Conservation (phyloP, 441 rosid genomes). For the Mallotus repandus region DNA sequence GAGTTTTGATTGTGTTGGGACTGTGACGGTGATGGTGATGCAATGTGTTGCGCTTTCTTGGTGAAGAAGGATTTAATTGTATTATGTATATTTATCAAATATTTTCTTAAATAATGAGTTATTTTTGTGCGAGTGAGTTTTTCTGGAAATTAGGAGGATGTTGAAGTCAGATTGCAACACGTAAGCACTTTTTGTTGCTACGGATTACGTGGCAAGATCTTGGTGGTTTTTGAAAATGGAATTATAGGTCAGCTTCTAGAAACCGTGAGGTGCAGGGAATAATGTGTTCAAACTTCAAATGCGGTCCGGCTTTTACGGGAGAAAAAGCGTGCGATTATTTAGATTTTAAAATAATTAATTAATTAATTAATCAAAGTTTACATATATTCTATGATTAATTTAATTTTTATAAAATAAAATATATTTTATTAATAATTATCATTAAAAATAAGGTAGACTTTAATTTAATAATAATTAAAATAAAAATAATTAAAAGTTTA, state of each 20-base stretch:
- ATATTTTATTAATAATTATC: no score
- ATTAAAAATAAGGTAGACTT: no score
- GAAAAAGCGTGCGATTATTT: no score
- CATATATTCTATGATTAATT: no score
- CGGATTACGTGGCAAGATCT: constrained; percentile 19
- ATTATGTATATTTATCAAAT: no score
- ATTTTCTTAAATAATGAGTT: not conserved
- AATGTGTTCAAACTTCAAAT: not conserved
- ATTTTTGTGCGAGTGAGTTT: not conserved
- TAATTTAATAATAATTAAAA: no score
- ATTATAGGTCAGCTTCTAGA: not conserved
- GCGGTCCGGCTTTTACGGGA: not conserved
- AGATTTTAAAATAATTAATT: no score
- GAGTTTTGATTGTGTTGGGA: not conserved
- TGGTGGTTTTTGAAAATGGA: not conserved
- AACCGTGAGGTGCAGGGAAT: constrained; percentile 1
- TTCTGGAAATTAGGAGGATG: not conserved
- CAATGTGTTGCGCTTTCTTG: constrained; percentile 12
- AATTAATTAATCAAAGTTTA: no score
- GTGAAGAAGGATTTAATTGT: constrained; percentile 14
- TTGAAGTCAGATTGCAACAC: constrained; percentile 11
- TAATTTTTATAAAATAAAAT: no score
- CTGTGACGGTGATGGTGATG: not conserved
- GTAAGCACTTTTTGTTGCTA: not conserved
- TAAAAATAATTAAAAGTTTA: no score